phyloP scores from a whole-genome alignment of 148 eudicot genomes.

The Dianthus caryophyllus region DNA sequence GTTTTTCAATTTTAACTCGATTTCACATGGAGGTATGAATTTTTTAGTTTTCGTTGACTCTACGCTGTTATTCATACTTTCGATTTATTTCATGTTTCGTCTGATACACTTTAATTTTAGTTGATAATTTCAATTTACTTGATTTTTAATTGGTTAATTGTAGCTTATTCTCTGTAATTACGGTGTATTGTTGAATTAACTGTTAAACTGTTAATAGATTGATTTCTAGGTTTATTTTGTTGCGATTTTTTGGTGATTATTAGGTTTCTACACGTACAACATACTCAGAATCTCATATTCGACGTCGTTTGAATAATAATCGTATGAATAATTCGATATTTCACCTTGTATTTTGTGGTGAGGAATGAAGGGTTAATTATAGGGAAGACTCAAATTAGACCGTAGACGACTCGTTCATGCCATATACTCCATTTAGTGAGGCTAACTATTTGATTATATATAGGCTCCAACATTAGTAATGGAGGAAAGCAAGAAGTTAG shows the following conservation, averaged over 20 bases:
- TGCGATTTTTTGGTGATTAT: background rate
- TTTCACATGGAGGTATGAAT: slow-evolving; percentile 30
- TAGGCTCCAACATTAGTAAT: slow-evolving; percentile 21
- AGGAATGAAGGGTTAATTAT: background rate
- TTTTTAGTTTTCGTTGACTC: background rate
- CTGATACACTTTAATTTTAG: no score
- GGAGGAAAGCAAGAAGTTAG: slow-evolving; percentile 47
- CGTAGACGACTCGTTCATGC: no score
- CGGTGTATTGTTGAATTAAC: background rate
- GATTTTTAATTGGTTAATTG: slow-evolving; percentile 19
- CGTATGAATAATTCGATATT: no score
- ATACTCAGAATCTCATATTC: no score
- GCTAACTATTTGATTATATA: slow-evolving; percentile 8
- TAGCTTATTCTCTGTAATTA: slow-evolving; percentile 3
- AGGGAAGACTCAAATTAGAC: no score
- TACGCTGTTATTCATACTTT: background rate
- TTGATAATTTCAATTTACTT: slow-evolving; percentile 21
- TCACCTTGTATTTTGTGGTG: no score
- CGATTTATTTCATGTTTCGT: background rate
- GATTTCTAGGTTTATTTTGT: background rate
- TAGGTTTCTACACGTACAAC: no score
- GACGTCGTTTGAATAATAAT: no score
- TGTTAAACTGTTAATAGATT: background rate
- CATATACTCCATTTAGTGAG: no score
- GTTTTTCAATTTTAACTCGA: slow-evolving; percentile 6